These are phyloP conservation scores for Ophiosphaerella korrae DNA, from an alignment of 2,329 filamentous ascomycete genomes.

Conservation along the genomic window DNA sequence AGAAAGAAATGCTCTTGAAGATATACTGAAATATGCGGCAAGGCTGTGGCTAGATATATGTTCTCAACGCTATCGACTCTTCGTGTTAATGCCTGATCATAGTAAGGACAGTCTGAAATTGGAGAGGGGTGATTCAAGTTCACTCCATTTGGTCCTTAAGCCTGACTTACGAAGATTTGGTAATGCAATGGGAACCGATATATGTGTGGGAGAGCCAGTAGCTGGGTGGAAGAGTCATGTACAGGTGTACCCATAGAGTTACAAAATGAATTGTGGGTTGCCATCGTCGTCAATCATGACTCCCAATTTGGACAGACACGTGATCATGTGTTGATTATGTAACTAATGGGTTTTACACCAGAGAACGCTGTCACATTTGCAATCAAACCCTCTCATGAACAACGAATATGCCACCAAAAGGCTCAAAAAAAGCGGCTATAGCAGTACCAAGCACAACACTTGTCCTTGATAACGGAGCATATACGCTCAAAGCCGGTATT, in stretches of 20 bases:
- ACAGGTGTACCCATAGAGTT: not conserved
- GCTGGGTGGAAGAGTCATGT: not conserved
- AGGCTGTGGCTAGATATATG: not conserved
- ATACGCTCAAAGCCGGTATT: slow-evolving; percentile 89
- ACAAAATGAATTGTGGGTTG: too few relatives aligned
- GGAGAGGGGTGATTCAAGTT: not conserved
- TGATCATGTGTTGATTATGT: slow-evolving; percentile 8
- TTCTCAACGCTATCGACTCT: not conserved
- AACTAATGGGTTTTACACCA: not conserved
- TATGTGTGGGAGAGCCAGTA: not conserved
- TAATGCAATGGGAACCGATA: not conserved
- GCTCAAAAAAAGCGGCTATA: slow-evolving; percentile 32
- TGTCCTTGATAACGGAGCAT: slow-evolving; percentile 90
- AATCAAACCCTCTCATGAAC: not conserved
- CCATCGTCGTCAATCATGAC: too few relatives aligned
- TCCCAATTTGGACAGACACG: not conserved
- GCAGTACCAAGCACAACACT: slow-evolving; percentile 61
- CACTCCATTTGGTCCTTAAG: not conserved
- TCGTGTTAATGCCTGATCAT: not conserved
- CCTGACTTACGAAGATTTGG: not conserved
- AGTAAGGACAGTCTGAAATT: not conserved
- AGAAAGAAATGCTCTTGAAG: not conserved
- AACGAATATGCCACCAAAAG: slow-evolving; percentile 38
- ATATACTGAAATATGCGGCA: not conserved
- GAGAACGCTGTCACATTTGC: not conserved